These are phyloP conservation scores for Dioscorea dumetorum DNA, from an alignment of 106 monocot genomes.

Conservation along the genomic window DNA sequence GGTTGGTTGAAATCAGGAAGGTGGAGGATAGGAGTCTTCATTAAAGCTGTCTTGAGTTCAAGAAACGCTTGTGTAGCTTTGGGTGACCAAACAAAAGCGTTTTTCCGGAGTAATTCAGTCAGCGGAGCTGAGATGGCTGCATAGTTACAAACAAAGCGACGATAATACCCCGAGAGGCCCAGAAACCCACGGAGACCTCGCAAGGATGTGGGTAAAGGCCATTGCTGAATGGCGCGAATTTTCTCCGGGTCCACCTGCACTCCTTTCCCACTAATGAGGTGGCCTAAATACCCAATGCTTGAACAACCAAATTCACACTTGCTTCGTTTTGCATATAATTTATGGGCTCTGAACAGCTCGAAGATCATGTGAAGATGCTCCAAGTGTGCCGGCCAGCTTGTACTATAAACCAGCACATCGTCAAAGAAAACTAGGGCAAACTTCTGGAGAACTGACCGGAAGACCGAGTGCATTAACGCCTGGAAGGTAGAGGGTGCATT, in stretches of 20 bases:
- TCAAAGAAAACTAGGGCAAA: too few relatives aligned
- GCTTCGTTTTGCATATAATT: neutral
- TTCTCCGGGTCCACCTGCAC: neutral
- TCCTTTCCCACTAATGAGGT: neutral
- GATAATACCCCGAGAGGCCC: constrained; percentile 3
- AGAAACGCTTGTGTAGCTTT: neutral
- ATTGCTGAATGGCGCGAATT: neutral
- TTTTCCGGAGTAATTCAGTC: neutral
- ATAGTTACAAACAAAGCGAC: too few relatives aligned
- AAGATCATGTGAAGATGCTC: constrained; percentile 4
- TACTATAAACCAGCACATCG: too few relatives aligned
- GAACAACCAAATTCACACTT: neutral
- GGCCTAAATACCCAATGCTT: neutral
- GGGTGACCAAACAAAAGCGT: constrained; percentile 6
- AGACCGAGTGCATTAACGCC: too few relatives aligned
- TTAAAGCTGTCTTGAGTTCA: neutral
- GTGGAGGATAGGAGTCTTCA: neutral
- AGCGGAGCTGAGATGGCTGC: neutral
- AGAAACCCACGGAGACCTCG: neutral
- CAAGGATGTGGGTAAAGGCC: neutral
- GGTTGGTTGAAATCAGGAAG: neutral
- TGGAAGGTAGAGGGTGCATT: too few relatives aligned
- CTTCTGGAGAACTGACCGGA: too few relatives aligned
- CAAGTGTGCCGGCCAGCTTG: neutral
- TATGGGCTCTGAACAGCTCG: neutral